Evolutionary conservation across 345 rosid genomes (phyloP).

Genomic region (Luvunga scandens): DNA sequence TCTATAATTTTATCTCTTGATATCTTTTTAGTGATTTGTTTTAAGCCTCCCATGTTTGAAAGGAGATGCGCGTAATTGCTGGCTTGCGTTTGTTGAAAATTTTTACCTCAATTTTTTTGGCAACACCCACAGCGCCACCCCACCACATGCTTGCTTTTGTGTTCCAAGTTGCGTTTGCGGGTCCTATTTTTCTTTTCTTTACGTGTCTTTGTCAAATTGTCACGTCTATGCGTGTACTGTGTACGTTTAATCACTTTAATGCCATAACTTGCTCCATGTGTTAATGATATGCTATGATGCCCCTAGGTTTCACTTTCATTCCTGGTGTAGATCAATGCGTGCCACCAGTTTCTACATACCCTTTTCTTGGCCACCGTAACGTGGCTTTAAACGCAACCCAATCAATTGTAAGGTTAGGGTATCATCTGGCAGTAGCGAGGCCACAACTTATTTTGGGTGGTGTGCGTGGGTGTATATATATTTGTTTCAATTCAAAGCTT

Average conservation of each 20-base stretch:
- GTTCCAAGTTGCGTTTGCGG: not conserved
- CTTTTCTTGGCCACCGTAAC: too few species aligned
- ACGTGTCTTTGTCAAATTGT: not conserved
- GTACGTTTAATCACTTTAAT: not conserved
- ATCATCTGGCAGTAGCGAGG: too few species aligned
- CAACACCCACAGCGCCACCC: not conserved
- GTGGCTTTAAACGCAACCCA: too few species aligned
- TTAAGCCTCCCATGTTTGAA: slow-evolving; percentile 10
- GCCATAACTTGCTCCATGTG: not conserved
- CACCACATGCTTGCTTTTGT: not conserved
- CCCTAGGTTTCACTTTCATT: not conserved
- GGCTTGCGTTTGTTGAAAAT: not conserved
- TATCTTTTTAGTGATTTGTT: not conserved
- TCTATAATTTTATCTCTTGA: not conserved
- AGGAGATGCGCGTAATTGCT: slow-evolving; percentile 9
- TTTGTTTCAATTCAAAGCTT: too few species aligned
- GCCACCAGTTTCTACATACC: not conserved
- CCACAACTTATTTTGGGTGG: too few species aligned
- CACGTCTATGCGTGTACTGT: not conserved
- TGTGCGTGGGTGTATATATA: too few species aligned
- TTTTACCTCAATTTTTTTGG: not conserved
- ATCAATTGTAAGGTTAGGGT: too few species aligned
- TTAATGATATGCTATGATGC: not conserved
- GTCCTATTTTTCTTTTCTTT: not conserved
- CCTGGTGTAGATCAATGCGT: not conserved